Evolutionary conservation across 768 basidiomycete species (phyloP).

Genomic region (Amanita phalloides): DNA sequence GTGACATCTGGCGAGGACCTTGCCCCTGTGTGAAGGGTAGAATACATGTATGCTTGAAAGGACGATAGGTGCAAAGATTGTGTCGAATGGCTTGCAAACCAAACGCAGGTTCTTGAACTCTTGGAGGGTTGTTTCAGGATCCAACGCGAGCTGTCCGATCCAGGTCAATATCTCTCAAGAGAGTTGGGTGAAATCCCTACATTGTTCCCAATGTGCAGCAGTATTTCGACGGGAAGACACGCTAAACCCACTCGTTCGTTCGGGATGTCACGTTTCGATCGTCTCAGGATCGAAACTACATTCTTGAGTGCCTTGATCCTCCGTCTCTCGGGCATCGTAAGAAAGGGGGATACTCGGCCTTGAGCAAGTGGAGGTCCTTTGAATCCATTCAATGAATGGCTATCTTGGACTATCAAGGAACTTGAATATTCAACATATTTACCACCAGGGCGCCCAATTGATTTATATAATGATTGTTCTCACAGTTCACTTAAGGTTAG

Average conservation of each 20-base stretch:
- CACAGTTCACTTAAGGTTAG: no score
- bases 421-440: neutral
- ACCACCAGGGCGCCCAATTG: neutral
- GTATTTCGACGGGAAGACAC: neutral
- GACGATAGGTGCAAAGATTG: constrained; percentile 1
- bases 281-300: neutral
- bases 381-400: no score
- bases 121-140: neutral
- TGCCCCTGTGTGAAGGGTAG: neutral
- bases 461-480: no score
- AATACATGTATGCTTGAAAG: constrained; percentile 1
- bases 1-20: neutral
- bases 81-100: constrained; percentile 2
- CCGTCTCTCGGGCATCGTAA: neutral
- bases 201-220: neutral
- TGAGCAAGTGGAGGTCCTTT: neutral
- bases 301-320: neutral
- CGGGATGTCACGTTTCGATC: neutral
- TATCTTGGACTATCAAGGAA: neutral
- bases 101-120: constrained; percentile 1
- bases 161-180: neutral
- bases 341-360: neutral
- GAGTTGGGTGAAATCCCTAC: neutral
- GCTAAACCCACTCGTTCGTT: neutral
- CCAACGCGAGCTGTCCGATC: neutral